Conservation (phyloP, 140 eudicot genomes). For the Ambrosia hybrid region DNA sequence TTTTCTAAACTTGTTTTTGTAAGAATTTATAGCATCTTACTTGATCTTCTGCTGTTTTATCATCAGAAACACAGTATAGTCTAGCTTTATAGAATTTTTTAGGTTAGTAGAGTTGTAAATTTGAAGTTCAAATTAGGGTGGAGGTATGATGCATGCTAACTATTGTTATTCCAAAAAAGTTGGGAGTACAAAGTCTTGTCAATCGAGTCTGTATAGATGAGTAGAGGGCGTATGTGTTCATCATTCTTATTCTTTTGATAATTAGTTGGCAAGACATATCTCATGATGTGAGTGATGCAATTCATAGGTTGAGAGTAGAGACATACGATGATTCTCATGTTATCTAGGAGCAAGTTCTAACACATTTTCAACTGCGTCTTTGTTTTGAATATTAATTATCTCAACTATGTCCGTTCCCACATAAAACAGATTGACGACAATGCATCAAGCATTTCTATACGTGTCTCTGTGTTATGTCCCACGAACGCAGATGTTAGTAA, state of each 20-base stretch:
- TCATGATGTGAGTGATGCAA: background rate
- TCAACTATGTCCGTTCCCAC: background rate
- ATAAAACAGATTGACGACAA: slow-evolving; percentile 13
- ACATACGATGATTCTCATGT: slow-evolving; percentile 1
- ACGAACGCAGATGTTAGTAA: background rate
- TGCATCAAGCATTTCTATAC: slow-evolving; percentile 19
- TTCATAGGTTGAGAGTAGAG: background rate
- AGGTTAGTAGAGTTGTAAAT: slow-evolving; percentile 10
- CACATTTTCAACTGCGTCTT: slow-evolving; percentile 19
- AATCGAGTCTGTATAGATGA: background rate
- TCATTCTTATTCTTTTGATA: background rate
- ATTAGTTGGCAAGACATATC: slow-evolving; percentile 19
- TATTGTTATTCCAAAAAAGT: slow-evolving; percentile 16
- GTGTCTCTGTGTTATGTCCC: slow-evolving; percentile 3
- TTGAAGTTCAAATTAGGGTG: slow-evolving; percentile 15
- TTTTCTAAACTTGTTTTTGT: slow-evolving; percentile 22
- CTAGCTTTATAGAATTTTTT: slow-evolving; percentile 17
- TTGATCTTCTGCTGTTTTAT: background rate
- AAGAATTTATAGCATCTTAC: slow-evolving; percentile 15
- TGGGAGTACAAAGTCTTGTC: slow-evolving; percentile 19
- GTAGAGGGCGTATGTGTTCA: too few relatives aligned
- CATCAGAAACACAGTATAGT: background rate
- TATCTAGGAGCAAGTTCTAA: slow-evolving; percentile 9
- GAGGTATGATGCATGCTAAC: slow-evolving; percentile 21
- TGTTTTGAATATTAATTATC: background rate